These are phyloP conservation scores for Prunus armeniaca DNA, from an alignment of 306 rosid species.

Conservation along the genomic window DNA sequence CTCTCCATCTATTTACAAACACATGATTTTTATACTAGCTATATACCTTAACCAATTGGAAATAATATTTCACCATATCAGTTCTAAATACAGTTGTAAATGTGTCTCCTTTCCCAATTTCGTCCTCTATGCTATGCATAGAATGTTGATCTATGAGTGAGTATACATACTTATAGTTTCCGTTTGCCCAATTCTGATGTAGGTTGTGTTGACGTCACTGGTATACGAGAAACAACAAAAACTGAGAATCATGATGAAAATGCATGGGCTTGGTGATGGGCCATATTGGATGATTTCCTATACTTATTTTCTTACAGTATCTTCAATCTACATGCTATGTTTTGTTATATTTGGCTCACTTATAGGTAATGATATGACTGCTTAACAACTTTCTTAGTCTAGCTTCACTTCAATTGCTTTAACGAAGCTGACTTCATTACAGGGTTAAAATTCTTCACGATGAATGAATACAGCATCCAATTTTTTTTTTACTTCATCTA, in stretches of 20 bases:
- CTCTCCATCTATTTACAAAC: too few relatives aligned
- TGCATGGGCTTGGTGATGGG: slow-evolving; percentile 97
- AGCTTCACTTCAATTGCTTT: slow-evolving; percentile 24
- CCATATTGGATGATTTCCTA: slow-evolving; percentile 91
- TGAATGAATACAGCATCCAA: slow-evolving; percentile 88
- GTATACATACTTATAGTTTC: not conserved
- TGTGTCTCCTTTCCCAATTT: not conserved
- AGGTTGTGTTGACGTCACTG: slow-evolving; percentile 69
- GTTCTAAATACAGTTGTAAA: not conserved
- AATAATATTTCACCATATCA: not conserved
- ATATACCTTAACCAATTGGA: too few relatives aligned
- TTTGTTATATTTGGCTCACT: slow-evolving; percentile 85
- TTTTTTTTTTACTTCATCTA: slow-evolving; percentile 67
- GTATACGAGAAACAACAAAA: slow-evolving; percentile 83
- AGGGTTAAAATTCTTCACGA: slow-evolving; percentile 82
- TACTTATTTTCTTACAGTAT: slow-evolving; percentile 65
- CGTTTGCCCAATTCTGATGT: slow-evolving; percentile 6
- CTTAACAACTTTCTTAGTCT: slow-evolving; percentile 1
- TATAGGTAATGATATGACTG: slow-evolving; percentile 46
- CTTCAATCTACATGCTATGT: slow-evolving; percentile 71
- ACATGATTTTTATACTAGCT: too few relatives aligned
- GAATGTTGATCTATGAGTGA: not conserved
- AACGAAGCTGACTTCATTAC: slow-evolving; percentile 29
- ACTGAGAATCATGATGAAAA: slow-evolving; percentile 97
- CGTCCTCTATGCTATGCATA: not conserved